These are phyloP conservation scores for Leptographium lundbergii DNA, from an alignment of 2,329 filamentous ascomycete species.

Conservation along the genomic window DNA sequence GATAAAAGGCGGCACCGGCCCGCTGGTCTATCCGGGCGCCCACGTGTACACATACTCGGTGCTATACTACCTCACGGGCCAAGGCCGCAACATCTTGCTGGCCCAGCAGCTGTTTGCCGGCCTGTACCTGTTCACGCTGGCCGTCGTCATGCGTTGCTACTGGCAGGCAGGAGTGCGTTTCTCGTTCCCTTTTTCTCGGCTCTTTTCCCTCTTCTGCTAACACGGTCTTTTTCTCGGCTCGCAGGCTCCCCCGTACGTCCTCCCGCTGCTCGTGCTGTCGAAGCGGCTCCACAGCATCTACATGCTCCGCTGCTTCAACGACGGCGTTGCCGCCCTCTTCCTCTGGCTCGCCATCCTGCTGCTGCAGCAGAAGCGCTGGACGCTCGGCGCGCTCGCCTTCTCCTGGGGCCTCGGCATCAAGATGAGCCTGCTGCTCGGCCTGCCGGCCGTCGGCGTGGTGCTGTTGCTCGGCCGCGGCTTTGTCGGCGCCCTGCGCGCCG, in stretches of 20 bases:
- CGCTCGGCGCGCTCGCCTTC: slow-evolving; percentile 58
- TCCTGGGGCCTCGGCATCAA: slow-evolving; percentile 79
- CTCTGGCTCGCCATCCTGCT: slow-evolving; percentile 71
- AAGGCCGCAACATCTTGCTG: slow-evolving; percentile 60
- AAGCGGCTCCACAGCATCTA: slow-evolving; percentile 93
- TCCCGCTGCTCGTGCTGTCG: slow-evolving; percentile 74
- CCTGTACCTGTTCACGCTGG: slow-evolving; percentile 66
- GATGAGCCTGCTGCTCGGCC: slow-evolving; percentile 76
- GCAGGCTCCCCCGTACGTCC: slow-evolving; percentile 73
- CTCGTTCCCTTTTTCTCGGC: background rate
- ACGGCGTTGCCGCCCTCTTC: slow-evolving; percentile 75
- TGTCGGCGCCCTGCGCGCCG: slow-evolving; percentile 51
- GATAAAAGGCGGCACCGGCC: slow-evolving; percentile 80
- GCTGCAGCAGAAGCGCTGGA: slow-evolving; percentile 66
- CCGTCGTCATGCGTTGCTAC: slow-evolving; percentile 74
- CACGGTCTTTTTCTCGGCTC: background rate
- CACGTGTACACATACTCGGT: slow-evolving; percentile 85
- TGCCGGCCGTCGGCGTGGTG: slow-evolving; percentile 69
- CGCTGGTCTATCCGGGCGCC: slow-evolving; percentile 85
- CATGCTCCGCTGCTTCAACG: slow-evolving; percentile 87
- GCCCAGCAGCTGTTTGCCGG: slow-evolving; percentile 77
- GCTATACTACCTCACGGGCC: slow-evolving; percentile 65
- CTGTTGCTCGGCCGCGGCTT: slow-evolving; percentile 64
- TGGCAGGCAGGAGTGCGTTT: slow-evolving; percentile 48
- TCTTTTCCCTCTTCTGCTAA: background rate